Evolutionary conservation across 495 filamentous ascomycete species (phyloP), one percentile per base, ranked within the genome.

Genomic region (Hypoxylon crocopeplum): DNA sequence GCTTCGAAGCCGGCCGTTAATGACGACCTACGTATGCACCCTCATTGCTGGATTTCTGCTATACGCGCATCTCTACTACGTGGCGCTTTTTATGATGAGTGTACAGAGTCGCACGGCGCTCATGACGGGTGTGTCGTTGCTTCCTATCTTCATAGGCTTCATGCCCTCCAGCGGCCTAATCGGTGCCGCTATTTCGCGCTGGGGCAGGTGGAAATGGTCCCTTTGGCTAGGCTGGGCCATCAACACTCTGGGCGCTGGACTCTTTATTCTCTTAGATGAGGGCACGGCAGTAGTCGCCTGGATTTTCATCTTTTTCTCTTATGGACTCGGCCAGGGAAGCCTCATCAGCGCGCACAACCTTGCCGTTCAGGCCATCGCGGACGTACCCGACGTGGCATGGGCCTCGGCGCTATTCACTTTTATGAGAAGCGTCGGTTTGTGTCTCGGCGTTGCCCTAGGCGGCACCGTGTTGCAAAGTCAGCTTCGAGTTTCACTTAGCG

Each of bases 391-490:
- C 38, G 72, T 79, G 30, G 80, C 80, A 6, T 80, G 79, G 34
- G 83, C 82, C 1, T 73, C 79, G 3, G 76, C 77, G 62, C 78
- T 86, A 63, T 84, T 84, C 48, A 77, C 78, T 8, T 85, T 88
- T 48, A 73, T 84, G 54, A 75, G 84, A 2, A 75, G 75, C 0
- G 74, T 84, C 62, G 87, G 85, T 7, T 83, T 85, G 77, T 81
- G 82, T 20, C 59, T 86, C 21, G 85, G 85, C 5, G 76, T 89
- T 5, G 84, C 85, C 11, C 70, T 87, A 15, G 82, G 84, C 1
- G 82, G 82, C 2, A 73, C 79, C 17, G 72, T 85, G 7, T 82
- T 89, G 4, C 24, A 27, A 8, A 27, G 24, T 27, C 24, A 27
- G 8, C 24, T 27, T 8, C 24, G 24, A 27, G 8, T 4, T 8